Evolutionary conservation across 306 rosid genomes (phyloP).

Genomic region (Vigna nakashimae): DNA sequence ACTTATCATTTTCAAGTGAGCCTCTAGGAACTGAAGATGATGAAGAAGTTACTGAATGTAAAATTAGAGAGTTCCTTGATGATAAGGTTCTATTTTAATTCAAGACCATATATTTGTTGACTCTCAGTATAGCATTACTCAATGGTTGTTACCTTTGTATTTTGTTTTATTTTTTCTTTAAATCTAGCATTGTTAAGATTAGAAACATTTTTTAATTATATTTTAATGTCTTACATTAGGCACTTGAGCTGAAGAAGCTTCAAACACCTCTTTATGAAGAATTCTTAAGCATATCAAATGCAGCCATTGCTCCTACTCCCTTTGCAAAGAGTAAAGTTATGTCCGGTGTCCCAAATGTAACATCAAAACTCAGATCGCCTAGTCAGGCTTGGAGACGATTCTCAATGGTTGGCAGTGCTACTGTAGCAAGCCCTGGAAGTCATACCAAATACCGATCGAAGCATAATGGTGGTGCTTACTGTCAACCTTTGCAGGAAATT

Average conservation of each 20-base stretch:
- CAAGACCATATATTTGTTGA: constrained; percentile 29
- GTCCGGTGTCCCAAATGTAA: constrained; percentile 54
- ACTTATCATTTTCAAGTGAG: constrained; percentile 65
- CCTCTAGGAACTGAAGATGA: constrained; percentile 75
- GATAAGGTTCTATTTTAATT: constrained; percentile 66
- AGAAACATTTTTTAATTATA: constrained; percentile 9
- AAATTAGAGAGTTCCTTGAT: constrained; percentile 88
- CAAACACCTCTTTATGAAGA: constrained; percentile 90
- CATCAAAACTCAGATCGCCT: constrained; percentile 72
- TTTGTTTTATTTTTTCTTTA: constrained; percentile 33
- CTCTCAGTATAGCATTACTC: constrained; percentile 30
- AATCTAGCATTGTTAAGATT: constrained; percentile 19
- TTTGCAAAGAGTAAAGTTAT: constrained; percentile 51
- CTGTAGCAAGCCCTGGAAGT: constrained; percentile 55
- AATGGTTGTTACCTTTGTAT: constrained; percentile 12
- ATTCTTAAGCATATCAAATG: constrained; percentile 67
- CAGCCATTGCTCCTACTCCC: constrained; percentile 54
- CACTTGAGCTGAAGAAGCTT: constrained; percentile 82
- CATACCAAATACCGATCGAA: constrained; percentile 53
- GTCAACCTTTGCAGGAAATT: constrained; percentile 80
- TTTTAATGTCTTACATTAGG: constrained; percentile 57
- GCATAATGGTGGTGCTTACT: constrained; percentile 47
- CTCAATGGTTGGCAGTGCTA: constrained; percentile 57
- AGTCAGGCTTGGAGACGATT: constrained; percentile 65
- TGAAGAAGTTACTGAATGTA: constrained; percentile 85